These are phyloP conservation scores for Cadophora sp. DNA, from an alignment of 2,329 filamentous ascomycete species.

Conservation along the genomic window DNA sequence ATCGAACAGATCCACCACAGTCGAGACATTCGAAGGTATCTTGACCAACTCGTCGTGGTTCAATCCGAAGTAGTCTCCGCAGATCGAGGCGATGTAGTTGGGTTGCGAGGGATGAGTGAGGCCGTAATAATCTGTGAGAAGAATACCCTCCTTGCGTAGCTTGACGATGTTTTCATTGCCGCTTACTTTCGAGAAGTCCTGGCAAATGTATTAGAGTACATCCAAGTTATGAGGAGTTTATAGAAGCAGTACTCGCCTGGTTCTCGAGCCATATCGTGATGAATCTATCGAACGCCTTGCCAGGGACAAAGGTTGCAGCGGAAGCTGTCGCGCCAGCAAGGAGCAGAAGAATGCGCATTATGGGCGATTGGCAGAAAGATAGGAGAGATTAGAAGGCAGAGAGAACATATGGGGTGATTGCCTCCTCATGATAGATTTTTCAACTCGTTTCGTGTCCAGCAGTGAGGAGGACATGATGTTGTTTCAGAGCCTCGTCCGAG, in stretches of 20 bases:
- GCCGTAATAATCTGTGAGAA: constrained; percentile 53
- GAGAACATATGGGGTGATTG: background rate
- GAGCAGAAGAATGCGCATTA: constrained; percentile 35
- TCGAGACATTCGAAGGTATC: constrained; percentile 54
- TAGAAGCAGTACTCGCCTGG: constrained; percentile 45
- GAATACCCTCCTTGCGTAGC: constrained; percentile 52
- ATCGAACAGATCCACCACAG: constrained; percentile 55
- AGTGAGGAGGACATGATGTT: constrained; percentile 4
- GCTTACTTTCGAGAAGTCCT: constrained; percentile 54
- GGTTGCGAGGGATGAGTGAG: constrained; percentile 56
- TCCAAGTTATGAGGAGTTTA: background rate
- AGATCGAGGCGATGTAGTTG: constrained; percentile 55
- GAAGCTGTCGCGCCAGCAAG: constrained; percentile 24
- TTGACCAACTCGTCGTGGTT: constrained; percentile 54
- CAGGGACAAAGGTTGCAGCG: constrained; percentile 44
- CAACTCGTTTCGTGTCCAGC: constrained; percentile 7
- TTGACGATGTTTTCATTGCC: constrained; percentile 50
- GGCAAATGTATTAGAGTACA: background rate
- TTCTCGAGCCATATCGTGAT: constrained; percentile 71
- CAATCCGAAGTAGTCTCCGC: constrained; percentile 56
- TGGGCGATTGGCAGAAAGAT: background rate
- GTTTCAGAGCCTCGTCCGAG: constrained; percentile 28
- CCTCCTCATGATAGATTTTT: background rate
- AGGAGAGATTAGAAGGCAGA: background rate
- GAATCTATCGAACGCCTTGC: constrained; percentile 65